Conservation (phyloP, 1,284 basidiomycete species). For the Austroboletus niveus region DNA sequence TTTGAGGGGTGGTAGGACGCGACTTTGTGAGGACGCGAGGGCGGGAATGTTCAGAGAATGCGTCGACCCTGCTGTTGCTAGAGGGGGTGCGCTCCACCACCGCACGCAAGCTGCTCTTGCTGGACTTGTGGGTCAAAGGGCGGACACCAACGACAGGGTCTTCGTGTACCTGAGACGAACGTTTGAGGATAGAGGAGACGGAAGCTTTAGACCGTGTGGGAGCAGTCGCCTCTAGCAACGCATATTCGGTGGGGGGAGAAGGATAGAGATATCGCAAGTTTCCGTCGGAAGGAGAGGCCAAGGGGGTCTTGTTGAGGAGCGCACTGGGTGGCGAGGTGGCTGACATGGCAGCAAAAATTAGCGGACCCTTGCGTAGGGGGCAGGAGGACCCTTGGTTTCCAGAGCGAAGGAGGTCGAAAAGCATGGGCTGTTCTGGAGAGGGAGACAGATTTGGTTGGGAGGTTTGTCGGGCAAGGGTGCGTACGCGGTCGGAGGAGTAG, state of each 20-base stretch:
- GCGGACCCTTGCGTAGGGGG: constrained; percentile 35
- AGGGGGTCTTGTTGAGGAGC: not conserved
- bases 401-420: constrained; percentile 25
- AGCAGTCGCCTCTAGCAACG: constrained; percentile 7
- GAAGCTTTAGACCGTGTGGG: constrained; percentile 5
- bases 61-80: constrained; percentile 9
- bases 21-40: constrained; percentile 32
- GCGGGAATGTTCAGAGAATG: constrained; percentile 10
- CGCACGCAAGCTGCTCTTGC: constrained; percentile 15
- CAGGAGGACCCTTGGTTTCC: constrained; percentile 11
- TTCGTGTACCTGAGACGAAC: not conserved
- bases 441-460: constrained; percentile 11
- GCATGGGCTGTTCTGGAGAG: constrained; percentile 8
- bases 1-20: constrained; percentile 31
- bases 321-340: constrained; percentile 2
- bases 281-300: not conserved
- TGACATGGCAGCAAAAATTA: constrained; percentile 41
- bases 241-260: constrained; percentile 29
- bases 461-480: constrained; percentile 6
- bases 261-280: constrained; percentile 20
- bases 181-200: constrained; percentile 1
- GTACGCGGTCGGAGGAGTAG: constrained; percentile 16
- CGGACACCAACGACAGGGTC: not conserved
- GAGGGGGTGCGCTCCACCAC: constrained; percentile 13
- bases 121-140: constrained; percentile 15